A percentile compares a stretch with the other conserved stretches of the same genome.
Conservation (phyloP, 169 alveolate species). For the Eimeria maxima region DNA sequence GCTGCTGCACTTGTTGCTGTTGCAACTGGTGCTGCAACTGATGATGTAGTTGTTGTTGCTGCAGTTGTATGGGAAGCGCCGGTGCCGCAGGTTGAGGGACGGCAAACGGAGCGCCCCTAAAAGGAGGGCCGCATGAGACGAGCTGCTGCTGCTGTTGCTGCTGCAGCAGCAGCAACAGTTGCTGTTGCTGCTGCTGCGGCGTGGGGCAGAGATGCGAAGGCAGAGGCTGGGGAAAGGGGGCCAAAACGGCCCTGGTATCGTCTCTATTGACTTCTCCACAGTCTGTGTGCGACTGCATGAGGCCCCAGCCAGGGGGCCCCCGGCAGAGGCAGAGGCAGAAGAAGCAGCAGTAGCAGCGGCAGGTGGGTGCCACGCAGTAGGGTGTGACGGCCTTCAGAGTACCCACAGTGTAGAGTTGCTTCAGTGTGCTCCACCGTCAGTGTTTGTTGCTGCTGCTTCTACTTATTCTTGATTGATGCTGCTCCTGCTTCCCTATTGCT, state of each 20-base stretch:
- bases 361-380: neutral
- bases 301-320: slow-evolving; percentile 48
- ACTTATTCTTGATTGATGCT: too few species aligned
- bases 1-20: neutral
- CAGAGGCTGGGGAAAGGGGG: neutral
- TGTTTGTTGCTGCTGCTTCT: neutral
- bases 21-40: too few species aligned
- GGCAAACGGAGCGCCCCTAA: neutral
- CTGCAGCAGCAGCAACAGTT: slow-evolving; percentile 40
- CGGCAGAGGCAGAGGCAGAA: slow-evolving; percentile 22
- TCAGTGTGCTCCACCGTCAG: neutral
- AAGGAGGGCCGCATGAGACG: neutral
- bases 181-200: slow-evolving; percentile 61
- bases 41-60: neutral
- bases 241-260: neutral
- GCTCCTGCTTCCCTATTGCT: neutral
- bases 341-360: neutral
- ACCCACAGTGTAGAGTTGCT: neutral
- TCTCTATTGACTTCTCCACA: neutral
- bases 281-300: slow-evolving; percentile 63
- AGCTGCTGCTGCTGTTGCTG: slow-evolving; percentile 27
- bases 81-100: neutral
- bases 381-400: neutral
- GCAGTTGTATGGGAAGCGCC: neutral
- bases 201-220: neutral